Evolutionary conservation across 2,329 filamentous ascomycete species (phyloP), one percentile per base, ranked within the genome.

Genomic region (Fusarium sp.): DNA sequence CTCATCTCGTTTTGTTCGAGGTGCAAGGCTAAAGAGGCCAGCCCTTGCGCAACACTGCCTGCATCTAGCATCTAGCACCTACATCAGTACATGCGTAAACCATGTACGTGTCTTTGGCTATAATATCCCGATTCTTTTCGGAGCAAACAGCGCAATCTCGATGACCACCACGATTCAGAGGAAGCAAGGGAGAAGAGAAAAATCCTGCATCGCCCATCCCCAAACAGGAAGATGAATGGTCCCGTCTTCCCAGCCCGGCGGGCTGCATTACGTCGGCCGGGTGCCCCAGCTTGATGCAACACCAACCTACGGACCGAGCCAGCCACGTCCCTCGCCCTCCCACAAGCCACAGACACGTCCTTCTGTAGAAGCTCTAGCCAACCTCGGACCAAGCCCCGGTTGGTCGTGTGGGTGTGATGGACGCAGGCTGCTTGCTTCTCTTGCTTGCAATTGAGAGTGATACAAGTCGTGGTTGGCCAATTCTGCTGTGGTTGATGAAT

Each of bases 1-100:
- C 60, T 63, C 71, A 74, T 74, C 68, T 74, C 71, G 71, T 73
- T 73, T 56, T 71, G 71, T 74, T 73, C 67, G 71, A 73, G 70
- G 47, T 50, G 45, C 45, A 9, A 50, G 70, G 47, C 42, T 47
- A 61, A 63, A 52, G 47, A 52, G 47, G 42, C 56, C 54, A 70
- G 66, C 62, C 70, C 62, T 67, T 63, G 66, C 59, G 45, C 45
- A 50, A 50, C 45, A 27, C 45, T 29, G 45, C 45, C 42, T 47
- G 42, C 42, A 47, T 47, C 42, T 25, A 47, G 22, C 8, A 22
- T 14, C 20, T 25, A 47, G 45, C 45, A 27, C 16, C 25, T 45
- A 45, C 40, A 45, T 36, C 35, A 36, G 6, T 50, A n/a, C 45
- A 31, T 52, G 47, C 47, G 27, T 31, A 52, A 52, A 29, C 47